phyloP scores from a whole-genome alignment of 805 yeast genomes.

The Yamadazyma sp. region DNA sequence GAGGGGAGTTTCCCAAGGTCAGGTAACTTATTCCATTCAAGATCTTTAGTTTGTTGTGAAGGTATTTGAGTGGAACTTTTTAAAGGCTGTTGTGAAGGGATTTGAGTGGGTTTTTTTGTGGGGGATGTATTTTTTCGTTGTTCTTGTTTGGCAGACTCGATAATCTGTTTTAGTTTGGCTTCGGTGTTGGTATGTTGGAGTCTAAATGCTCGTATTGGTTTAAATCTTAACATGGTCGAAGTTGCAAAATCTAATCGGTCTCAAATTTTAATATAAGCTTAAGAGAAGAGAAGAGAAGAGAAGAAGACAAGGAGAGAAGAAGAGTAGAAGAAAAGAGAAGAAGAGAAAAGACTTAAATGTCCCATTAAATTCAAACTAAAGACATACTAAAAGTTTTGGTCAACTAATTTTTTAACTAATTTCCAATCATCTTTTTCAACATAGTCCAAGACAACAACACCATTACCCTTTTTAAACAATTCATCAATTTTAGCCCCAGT shows the following conservation, averaged over 20 bases:
- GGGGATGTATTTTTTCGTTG: neutral
- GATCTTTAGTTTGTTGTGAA: neutral
- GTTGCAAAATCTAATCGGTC: no score
- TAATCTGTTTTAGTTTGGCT: conserved; percentile 3
- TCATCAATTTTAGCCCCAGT: conserved; percentile 41
- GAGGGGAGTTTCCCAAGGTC: no score
- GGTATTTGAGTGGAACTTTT: neutral
- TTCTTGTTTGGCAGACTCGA: conserved; percentile 1
- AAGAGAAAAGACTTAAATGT: no score
- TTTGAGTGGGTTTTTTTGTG: neutral
- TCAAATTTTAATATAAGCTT: no score
- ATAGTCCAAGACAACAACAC: conserved; percentile 67
- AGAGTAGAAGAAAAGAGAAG: no score
- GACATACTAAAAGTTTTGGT: conserved; percentile 41
- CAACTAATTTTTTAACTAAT: conserved; percentile 47
- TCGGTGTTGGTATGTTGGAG: conserved; percentile 3
- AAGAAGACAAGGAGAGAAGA: no score
- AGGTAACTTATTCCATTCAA: no score
- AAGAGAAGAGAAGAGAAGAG: no score
- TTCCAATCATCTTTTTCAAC: conserved; percentile 62
- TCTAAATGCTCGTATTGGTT: conserved; percentile 2
- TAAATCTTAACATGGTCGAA: conserved; percentile 1
- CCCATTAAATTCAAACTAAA: neutral
- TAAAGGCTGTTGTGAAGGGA: neutral
- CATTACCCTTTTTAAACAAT: conserved; percentile 53